Evolutionary conservation across 352 stramenopile species (phyloP), one percentile per base, ranked within the genome.

Genomic region (Phytophthora kernoviae): DNA sequence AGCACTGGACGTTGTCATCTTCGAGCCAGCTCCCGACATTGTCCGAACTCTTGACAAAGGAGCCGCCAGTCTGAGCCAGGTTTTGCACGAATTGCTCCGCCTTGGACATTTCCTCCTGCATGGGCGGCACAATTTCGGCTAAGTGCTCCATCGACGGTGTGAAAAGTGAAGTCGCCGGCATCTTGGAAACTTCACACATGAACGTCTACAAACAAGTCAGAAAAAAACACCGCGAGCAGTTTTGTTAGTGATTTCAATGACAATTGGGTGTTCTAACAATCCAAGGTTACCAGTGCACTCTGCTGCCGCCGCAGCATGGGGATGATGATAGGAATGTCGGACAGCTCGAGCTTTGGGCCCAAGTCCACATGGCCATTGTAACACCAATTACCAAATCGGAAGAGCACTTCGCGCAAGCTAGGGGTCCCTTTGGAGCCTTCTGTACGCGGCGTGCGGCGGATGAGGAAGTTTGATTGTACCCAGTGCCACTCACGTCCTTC

Each of bases 351-450:
- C 43, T 94, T 93, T 0, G 93, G 82, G 1, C 85, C 89, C 2
- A 98, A 70, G 43, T 98, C 88, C 14, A 98, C 91, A 58, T 91
- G 79, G 1, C 94, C 93, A 54, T 91, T 94, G 83, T 98, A 98
- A 75, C 93, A 98, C 95, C 95, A 98, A 61, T 87, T 96, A 30
- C 95, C 95, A 62, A 98, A 98, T 49, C 93, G 82, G 63, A 98
- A 98, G 26, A 98, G 82, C 42, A 98, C 92, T 47, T 98, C 88
- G n/a, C 91, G 84, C 26, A 96, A 77, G 52, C 74, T 94, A 14
- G 64, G 63, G 2, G 54, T 58, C 33, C 46, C 58, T 27, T 61
- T 60, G 26, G 66, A 63, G 22, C 55, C 65, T 47, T 75, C 69
- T 20, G 67, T 43, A 17, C 68, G 75, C 4, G 73, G 70, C 2